Evolutionary conservation across 1,284 basidiomycete species (phyloP), one percentile per base, ranked within the genome.

Genomic region (Amylostereum areolatum): DNA sequence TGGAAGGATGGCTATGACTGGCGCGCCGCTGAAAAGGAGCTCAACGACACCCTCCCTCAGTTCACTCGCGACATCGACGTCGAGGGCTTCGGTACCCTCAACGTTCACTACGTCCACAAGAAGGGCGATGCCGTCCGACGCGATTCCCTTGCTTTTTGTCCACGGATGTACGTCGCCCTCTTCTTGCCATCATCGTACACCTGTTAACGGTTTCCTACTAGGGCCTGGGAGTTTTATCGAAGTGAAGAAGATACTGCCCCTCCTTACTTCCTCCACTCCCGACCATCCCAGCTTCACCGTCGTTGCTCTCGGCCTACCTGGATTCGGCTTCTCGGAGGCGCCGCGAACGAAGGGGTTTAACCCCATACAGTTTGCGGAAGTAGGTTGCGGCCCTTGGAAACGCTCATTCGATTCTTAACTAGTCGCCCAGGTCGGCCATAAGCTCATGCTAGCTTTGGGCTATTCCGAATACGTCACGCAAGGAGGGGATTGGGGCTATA

Each of bases 151-250:
- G 4, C 59, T 77, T 18, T 76, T 71, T 54, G 65, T 72, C 5
- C 74, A 76, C 27, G 74, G 74, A 25, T 76, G 75, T 73, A 53
- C 35, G 73, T 65, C 27, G 29, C 30, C 28, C 2, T 12, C 31
- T 1, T 37, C 5, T 37, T 35, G 5, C 25, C 7, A 9, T 39
- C 8, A 5, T 10, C 28, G 12, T 33, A 27, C 36, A 12, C 4
- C 8, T 11, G 28, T 31, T n/a, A 34, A 10, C 18, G 10, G 10
- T 45, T 41, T 33, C 30, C 25, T 41, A 18, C 12, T 27, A 43
- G 81, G 81, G 81, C 80, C 81, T 0, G 80, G 81, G 31, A 68
- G 70, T 49, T 82, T 83, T 57, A 58, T 77, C 30, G 80, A 84
- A 64, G 72, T 71, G 12, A 63, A 65, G 45, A 83, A 79, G 61